Base-by-base conservation (phyloP, 2,329 filamentous ascomycete species). In the Colletotrichum caudatum region DNA sequence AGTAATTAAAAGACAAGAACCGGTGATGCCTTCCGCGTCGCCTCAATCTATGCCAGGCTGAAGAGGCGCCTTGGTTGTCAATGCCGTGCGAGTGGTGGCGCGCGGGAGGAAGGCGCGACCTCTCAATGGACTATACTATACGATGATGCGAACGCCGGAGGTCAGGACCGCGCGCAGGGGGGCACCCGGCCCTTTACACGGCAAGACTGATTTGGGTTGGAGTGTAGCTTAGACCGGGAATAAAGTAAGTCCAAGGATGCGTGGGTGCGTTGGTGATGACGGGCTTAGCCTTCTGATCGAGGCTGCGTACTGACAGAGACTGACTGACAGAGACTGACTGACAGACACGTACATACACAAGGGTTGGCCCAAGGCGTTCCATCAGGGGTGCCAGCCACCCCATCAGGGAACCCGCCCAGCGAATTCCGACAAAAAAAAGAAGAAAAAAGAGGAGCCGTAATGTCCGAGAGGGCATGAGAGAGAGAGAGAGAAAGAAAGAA, bases 31-130 rank as follows among this genome's bases (percentile, higher is more conserved):
- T 7, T 18, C 58, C 69, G n/a, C 33, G 53, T 35, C 58, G 33
- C 16, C 64, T 64, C 65, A 39, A 29, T 69, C 65, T 59, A 64
- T 71, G 69, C 66, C 64, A 60, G 51, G 69, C 69, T 71, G 64
- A 58, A 48, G 37, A 59, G 60, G 64, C 39, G 69, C 69, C 64
- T 64, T 37, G 53, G 44, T 71, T 58, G 64, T 71, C 64, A 68
- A 71, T 71, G 69, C 69, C 64, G 69, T 63, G 64, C 9, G 46
- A 9, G 46, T 23, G 20, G 18, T n/a, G 0, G 16, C 44, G 44
- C 8, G 46, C n/a, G 46, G 46, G 46, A 48, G 44, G 11, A n/a
- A 48, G 46, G 46, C 46, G 12, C 46, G 7, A 23, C 46, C 46
- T 48, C n/a, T 4, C 46, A 48, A 23, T 46, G 44, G 44, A n/a